Evolutionary conservation across 306 rosid species (phyloP), one percentile per base, ranked within the genome.

Genomic region (Cicer cuneatum): DNA sequence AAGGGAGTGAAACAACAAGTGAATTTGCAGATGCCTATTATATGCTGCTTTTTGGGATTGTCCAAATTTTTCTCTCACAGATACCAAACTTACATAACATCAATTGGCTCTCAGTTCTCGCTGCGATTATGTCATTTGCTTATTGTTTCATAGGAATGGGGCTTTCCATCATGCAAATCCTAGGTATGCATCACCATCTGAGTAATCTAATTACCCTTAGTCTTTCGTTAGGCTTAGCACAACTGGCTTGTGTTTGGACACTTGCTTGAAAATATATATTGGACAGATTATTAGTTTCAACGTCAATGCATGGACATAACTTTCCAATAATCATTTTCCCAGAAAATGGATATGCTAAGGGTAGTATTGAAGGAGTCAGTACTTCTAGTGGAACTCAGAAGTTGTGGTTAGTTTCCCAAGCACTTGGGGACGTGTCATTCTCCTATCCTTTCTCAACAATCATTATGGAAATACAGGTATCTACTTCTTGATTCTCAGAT

Each of bases 391-490:
- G 73, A 35, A 43, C 84, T 48, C 82, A 85, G 39, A 93, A 93
- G 77, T 16, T 87, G 52, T 93, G 90, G 89, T 62, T 90, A 54
- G 76, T 78, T 74, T 85, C 90, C 83, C 96, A 90, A 84, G 98
- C 88, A 0, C 87, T 89, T 65, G 98, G 98, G 53, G 97, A 90
- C 71, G 87, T 93, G 74, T 92, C 96, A 58, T 93, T 86, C 80
- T 84, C 98, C 43, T 93, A 83, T 74, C 98, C 98, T 10, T 93
- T 85, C 84, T 74, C 98, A 7, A 75, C 88, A 14, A 90, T 93
- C 77, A 78, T 93, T 69, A 81, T 93, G 48, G 93, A 93, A 83
- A 89, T 93, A 74, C 97, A 93, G 92, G 98, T 93, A 83, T 48
- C 33, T 70, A 58, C 8, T 60, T 18, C 54, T 11, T 46, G 59